phyloP scores from a whole-genome alignment of 768 basidiomycete genomes.

The Auricularia heimuer region DNA sequence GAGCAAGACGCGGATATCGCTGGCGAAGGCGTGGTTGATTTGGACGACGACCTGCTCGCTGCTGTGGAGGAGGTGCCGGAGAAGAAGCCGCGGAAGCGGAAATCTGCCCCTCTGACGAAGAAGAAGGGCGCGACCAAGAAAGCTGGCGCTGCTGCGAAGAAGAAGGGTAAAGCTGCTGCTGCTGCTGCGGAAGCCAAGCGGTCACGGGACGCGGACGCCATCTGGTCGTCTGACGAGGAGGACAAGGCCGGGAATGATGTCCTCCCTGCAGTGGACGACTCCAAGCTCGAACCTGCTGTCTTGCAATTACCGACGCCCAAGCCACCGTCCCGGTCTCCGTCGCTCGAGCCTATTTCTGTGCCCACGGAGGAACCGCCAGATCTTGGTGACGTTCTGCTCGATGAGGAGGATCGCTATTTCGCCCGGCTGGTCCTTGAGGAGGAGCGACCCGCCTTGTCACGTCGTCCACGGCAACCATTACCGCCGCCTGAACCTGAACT shows the following conservation, averaged over 20 bases:
- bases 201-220: slow-evolving; percentile 12
- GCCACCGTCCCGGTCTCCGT: slow-evolving; percentile 2
- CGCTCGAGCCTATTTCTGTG: slow-evolving; percentile 12
- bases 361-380: slow-evolving; percentile 38
- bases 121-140: slow-evolving; percentile 28
- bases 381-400: slow-evolving; percentile 52
- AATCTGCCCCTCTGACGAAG: slow-evolving; percentile 10
- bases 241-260: slow-evolving; percentile 40
- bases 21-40: slow-evolving; percentile 3
- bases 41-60: slow-evolving; percentile 24
- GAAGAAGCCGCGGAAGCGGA: background rate
- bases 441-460: slow-evolving; percentile 15
- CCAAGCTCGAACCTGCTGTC: slow-evolving; percentile 42
- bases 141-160: slow-evolving; percentile 1
- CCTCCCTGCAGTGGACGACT: slow-evolving; percentile 37
- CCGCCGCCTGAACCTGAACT: slow-evolving; percentile 18
- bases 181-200: slow-evolving; percentile 16
- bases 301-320: slow-evolving; percentile 31
- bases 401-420: slow-evolving; percentile 87
- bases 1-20: slow-evolving; percentile 22
- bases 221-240: slow-evolving; percentile 11
- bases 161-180: slow-evolving; percentile 18
- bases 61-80: slow-evolving; percentile 8
- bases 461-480: slow-evolving; percentile 16
- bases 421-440: slow-evolving; percentile 43